Base-by-base conservation (phyloP, 768 basidiomycete species). In the Dentipellis fragilis region DNA sequence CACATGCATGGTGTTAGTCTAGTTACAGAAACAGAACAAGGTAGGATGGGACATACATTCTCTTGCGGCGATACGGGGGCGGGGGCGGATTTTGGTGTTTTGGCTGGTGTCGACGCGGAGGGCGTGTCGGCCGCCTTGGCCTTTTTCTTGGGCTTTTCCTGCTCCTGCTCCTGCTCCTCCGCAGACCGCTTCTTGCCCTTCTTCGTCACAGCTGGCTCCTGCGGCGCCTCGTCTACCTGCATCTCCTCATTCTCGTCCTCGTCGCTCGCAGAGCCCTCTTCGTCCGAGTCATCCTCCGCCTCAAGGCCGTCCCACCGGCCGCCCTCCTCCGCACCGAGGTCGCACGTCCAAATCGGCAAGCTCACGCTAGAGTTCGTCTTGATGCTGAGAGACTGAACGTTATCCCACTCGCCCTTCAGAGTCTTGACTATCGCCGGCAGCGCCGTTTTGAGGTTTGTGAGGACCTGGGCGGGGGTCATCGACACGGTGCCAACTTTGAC, bases 321-420 rank as follows among this genome's bases (percentile, higher is more conserved):
- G 14, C 76, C 80, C 47, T 78, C 77, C 3, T 65, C 71, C 11
- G 72, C 78, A 34, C 83, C 82, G n/a, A 96, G 75, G 5, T 77
- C 72, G 67, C 87, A 89, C 19, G 75, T 80, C 92, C 93, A 99
- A 65, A 99, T 84, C 4, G 96, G 96, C n/a, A 99, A 71, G 60
- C 85, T 82, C 36, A 84, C 75, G 52, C 88, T 90, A 10, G 80
- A 80, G 61, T 83, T 89, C 1, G 93, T 95, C 71, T 98, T 98
- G 72, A 99, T 81, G 60, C 90, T 79, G 17, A 99, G 69, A 56
- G 81, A 85, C 64, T 94, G 91, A 52, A 98, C 75, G 68, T 97
- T 96, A 53, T 87, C 85, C 93, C 94, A 98, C 23, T 81, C 84
- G 49, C 81, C 87, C 56, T 82, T 81, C 64, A 97, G 80, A 49